Conservation (phyloP, 192 early-diverging fungal species). For the Spinellus fusiger region DNA sequence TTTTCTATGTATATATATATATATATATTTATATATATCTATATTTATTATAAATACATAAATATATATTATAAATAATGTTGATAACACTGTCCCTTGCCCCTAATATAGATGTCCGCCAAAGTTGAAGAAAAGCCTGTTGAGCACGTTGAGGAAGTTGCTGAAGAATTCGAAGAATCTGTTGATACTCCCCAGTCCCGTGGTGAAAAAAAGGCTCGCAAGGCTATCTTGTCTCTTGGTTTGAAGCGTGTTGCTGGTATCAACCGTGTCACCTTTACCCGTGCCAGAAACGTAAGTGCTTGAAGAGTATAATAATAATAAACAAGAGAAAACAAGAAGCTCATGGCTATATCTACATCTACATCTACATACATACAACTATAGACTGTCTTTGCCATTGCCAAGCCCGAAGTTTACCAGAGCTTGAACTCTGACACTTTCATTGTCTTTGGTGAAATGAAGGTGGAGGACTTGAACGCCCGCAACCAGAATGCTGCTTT, state of each 20-base stretch:
- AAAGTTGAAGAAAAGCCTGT: slow-evolving; percentile 26
- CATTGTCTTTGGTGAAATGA: slow-evolving; percentile 95
- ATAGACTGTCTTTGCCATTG: slow-evolving; percentile 78
- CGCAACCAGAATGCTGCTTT: slow-evolving; percentile 67
- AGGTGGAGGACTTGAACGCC: slow-evolving; percentile 77
- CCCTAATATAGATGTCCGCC: slow-evolving; percentile 20
- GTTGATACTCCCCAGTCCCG: slow-evolving; percentile 56
- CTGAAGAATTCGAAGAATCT: slow-evolving; percentile 31
- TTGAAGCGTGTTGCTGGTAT: slow-evolving; percentile 82
- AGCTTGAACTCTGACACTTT: slow-evolving; percentile 82
- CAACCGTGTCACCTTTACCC: slow-evolving; percentile 83
- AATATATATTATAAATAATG: too few species aligned
- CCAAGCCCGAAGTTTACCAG: slow-evolving; percentile 92
- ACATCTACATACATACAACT: background rate
- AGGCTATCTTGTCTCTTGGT: slow-evolving; percentile 90
- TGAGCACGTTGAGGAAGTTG: slow-evolving; percentile 18
- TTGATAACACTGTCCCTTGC: too few species aligned
- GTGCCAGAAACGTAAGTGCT: slow-evolving; percentile 64
- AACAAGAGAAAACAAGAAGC: background rate
- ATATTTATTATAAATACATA: too few species aligned
- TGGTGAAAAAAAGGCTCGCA: slow-evolving; percentile 94
- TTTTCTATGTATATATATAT: too few species aligned
- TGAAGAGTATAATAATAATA: background rate
- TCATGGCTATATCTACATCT: background rate
- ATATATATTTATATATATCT: too few species aligned